Percentiles rank a stretch among this genome's conserved stretches.
Evolutionary conservation across 1,284 basidiomycete species (phyloP).

Genomic region (Boletus subluridellus): DNA sequence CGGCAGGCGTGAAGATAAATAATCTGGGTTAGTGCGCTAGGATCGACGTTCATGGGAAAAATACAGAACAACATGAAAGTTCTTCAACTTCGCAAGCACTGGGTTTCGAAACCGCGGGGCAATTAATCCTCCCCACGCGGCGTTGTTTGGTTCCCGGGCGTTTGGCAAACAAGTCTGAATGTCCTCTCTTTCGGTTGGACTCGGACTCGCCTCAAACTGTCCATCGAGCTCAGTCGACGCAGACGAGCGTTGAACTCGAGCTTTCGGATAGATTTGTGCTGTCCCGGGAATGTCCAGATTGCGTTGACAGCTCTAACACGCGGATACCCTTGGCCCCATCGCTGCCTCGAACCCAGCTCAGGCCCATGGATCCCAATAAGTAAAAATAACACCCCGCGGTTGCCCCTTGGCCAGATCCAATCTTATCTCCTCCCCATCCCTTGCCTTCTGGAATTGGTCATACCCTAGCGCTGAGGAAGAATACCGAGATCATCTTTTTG

Average conservation of each 20-base stretch:
- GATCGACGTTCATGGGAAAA: conserved; percentile 17
- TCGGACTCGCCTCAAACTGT: neutral
- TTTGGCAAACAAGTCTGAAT: conserved; percentile 15
- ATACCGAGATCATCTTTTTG: conserved; percentile 13
- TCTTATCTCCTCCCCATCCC: conserved; percentile 22
- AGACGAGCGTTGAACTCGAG: neutral
- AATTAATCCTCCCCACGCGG: conserved; percentile 16
- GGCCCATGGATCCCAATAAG: neutral
- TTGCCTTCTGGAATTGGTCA: conserved; percentile 24
- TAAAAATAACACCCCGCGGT: conserved; percentile 3
- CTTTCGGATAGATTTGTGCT: neutral
- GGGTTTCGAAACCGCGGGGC: conserved; percentile 9
- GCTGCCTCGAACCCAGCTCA: neutral
- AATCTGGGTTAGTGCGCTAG: conserved; percentile 7
- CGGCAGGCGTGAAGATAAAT: neutral
- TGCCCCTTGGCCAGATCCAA: conserved; percentile 19
- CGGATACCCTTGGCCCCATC: conserved; percentile 24
- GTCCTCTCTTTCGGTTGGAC: neutral
- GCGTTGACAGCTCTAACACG: neutral
- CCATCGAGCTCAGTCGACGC: neutral
- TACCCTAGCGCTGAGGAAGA: conserved; percentile 9
- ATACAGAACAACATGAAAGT: conserved; percentile 11
- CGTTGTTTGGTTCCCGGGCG: conserved; percentile 19
- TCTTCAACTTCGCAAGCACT: conserved; percentile 15
- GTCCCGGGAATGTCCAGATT: neutral